These are phyloP conservation scores for Hymenoscyphus linearis DNA, from an alignment of 2,329 filamentous ascomycete genomes.

Conservation along the genomic window DNA sequence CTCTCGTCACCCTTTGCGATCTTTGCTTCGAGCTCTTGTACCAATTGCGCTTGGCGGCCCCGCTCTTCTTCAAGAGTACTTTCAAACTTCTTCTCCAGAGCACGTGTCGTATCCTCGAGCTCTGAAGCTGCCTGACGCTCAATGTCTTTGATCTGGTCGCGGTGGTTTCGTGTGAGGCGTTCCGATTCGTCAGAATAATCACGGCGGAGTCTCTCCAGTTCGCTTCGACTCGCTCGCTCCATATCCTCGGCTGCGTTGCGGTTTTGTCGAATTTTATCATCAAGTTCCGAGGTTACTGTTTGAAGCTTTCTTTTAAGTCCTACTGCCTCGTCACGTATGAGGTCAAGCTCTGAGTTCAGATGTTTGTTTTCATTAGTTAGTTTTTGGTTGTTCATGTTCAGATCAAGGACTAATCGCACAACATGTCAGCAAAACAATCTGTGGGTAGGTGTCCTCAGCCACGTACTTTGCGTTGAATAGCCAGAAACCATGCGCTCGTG, in stretches of 20 bases:
- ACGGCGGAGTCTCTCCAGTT: constrained; percentile 49
- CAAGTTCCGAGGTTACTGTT: constrained; percentile 44
- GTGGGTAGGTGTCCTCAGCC: neutral
- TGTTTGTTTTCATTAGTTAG: constrained; percentile 39
- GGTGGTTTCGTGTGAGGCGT: constrained; percentile 53
- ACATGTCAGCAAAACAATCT: neutral
- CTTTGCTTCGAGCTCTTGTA: constrained; percentile 57
- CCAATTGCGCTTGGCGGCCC: constrained; percentile 51
- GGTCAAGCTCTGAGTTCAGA: constrained; percentile 64
- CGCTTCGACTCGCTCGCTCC: constrained; percentile 47
- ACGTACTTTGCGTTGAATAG: constrained; percentile 42
- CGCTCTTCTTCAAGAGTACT: constrained; percentile 62
- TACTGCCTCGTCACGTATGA: constrained; percentile 39
- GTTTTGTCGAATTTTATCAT: constrained; percentile 44
- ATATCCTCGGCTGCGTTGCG: constrained; percentile 50
- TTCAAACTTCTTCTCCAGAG: constrained; percentile 29
- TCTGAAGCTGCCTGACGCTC: constrained; percentile 53
- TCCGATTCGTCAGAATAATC: constrained; percentile 50
- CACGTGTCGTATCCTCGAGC: constrained; percentile 28
- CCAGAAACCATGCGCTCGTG: constrained; percentile 70
- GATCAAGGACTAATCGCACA: constrained; percentile 35
- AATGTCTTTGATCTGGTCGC: constrained; percentile 62
- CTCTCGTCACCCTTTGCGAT: constrained; percentile 41
- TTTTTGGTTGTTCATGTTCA: constrained; percentile 40
- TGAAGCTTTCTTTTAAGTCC: constrained; percentile 38